Percentiles rank a stretch among this genome's conserved stretches.
Evolutionary conservation across 1,284 basidiomycete genomes (phyloP).

Genomic region (Moniliophthora roreri): DNA sequence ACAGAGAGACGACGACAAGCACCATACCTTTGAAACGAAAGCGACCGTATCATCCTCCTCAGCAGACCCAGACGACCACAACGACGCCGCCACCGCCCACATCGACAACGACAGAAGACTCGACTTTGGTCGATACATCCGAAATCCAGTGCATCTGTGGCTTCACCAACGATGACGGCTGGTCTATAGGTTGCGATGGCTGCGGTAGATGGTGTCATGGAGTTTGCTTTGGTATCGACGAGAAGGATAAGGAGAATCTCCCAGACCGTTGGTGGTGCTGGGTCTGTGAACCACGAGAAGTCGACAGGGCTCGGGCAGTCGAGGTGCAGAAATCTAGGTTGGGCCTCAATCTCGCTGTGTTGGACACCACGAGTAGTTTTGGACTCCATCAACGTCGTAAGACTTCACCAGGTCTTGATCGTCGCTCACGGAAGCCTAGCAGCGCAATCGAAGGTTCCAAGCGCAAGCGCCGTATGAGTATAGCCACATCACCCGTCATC

Average conservation of each 20-base stretch:
- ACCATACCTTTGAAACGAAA: not conserved
- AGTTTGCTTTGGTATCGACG: slow-evolving; percentile 77
- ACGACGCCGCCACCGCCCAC: not conserved
- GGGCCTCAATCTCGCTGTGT: not conserved
- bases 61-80: too few relatives aligned
- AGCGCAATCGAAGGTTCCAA: slow-evolving; percentile 39
- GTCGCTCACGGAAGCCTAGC: slow-evolving; percentile 42
- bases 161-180: slow-evolving; percentile 81
- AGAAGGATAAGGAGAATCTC: slow-evolving; percentile 58
- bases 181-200: slow-evolving; percentile 88
- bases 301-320: slow-evolving; percentile 47
- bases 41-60: not conserved
- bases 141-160: slow-evolving; percentile 75
- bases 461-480: slow-evolving; percentile 38
- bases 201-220: slow-evolving; percentile 92
- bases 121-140: slow-evolving; percentile 4
- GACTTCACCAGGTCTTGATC: slow-evolving; percentile 45
- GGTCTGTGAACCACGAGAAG: slow-evolving; percentile 50
- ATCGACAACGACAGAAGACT: not conserved
- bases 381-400: slow-evolving; percentile 24
- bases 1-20: not conserved
- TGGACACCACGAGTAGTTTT: not conserved
- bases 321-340: slow-evolving; percentile 38
- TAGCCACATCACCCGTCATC: slow-evolving; percentile 23
- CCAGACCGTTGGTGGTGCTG: slow-evolving; percentile 77